Percentiles rank a stretch among this genome's conserved stretches.
Evolutionary conservation across 371 early-diverging fungal genomes (phyloP).

Genomic region (Gilbertella persicaria): DNA sequence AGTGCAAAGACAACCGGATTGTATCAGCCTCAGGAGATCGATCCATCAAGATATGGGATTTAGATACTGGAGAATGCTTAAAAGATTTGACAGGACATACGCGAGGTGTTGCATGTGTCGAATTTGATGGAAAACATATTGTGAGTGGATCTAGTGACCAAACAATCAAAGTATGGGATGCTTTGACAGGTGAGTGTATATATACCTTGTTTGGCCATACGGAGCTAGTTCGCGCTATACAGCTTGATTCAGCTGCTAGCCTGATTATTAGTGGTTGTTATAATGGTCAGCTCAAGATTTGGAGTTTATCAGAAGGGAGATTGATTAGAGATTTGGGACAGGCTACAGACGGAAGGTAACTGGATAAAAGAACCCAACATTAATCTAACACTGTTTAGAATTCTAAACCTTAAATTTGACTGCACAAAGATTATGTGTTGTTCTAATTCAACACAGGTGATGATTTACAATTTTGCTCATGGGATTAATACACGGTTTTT

Average conservation of each 20-base stretch:
- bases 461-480: slow-evolving; percentile 78
- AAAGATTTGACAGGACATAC: slow-evolving; percentile 59
- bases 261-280: slow-evolving; percentile 79
- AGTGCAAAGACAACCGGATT: slow-evolving; percentile 56
- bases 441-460: slow-evolving; percentile 74
- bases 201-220: slow-evolving; percentile 67
- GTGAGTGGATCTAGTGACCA: slow-evolving; percentile 96
- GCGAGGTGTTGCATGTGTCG: slow-evolving; percentile 93
- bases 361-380: slow-evolving; percentile 5
- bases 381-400: slow-evolving; percentile 42
- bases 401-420: slow-evolving; percentile 87
- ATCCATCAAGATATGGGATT: slow-evolving; percentile 80
- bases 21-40: slow-evolving; percentile 85
- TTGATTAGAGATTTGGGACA: slow-evolving; percentile 50
- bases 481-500: slow-evolving; percentile 67
- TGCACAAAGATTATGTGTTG: slow-evolving; percentile 80
- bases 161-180: slow-evolving; percentile 95
- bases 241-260: slow-evolving; percentile 42
- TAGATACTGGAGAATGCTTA: slow-evolving; percentile 57
- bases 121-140: slow-evolving; percentile 88
- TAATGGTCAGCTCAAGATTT: slow-evolving; percentile 87
- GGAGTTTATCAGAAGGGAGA: slow-evolving; percentile 65
- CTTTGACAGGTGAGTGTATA: slow-evolving; percentile 38
- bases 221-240: slow-evolving; percentile 78
- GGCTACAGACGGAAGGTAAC: slow-evolving; percentile 72